Conservation (phyloP, 305 asterid species). For the Plantago rigida region DNA sequence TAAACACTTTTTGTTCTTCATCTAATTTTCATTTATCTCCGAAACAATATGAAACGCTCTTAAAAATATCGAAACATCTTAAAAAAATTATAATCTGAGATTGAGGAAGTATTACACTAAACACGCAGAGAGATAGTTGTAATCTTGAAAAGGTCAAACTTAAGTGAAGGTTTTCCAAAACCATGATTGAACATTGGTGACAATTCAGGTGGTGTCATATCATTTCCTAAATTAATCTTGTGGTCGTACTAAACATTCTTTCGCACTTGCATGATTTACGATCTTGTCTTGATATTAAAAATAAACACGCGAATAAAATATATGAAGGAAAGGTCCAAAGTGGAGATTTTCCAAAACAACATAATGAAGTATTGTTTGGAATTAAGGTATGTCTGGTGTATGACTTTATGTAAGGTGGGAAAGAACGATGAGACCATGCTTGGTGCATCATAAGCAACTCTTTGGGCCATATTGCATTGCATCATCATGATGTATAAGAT, state of each 20-base stretch:
- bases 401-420: conserved; percentile 24
- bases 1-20: no score
- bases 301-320: not conserved
- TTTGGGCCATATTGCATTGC: conserved; percentile 36
- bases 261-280: not conserved
- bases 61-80: no score
- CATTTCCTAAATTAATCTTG: not conserved
- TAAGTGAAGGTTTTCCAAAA: not conserved
- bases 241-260: not conserved
- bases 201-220: not conserved
- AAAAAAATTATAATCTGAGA: no score
- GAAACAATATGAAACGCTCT: no score
- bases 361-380: conserved; percentile 36
- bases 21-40: no score
- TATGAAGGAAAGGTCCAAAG: conserved; percentile 33
- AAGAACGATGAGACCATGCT: conserved; percentile 35
- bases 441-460: conserved; percentile 30
- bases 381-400: conserved; percentile 23
- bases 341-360: conserved; percentile 39
- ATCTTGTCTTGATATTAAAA: not conserved
- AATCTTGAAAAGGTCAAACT: not conserved
- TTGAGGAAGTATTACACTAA: no score
- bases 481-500: conserved; percentile 42
- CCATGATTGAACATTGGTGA: not conserved
- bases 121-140: no score